Base-by-base conservation (phyloP, 306 rosid genomes). In the Notholithocarpus densiflorus region DNA sequence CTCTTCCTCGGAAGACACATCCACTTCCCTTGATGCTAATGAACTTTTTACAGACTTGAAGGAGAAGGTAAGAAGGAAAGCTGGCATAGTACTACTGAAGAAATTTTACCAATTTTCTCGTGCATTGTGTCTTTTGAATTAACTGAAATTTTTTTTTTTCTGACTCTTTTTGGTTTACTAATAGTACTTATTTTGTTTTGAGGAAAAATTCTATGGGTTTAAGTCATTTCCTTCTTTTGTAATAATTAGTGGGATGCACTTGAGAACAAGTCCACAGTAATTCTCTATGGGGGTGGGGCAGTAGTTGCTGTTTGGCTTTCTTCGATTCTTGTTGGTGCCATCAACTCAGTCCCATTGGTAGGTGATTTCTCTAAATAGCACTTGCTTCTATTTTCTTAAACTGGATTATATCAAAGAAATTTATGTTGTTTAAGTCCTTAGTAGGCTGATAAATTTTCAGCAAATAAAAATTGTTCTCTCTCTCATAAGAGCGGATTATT, bases 271-370 rank as follows among this genome's bases (percentile, higher is more conserved):
- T 86, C 98, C 64, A 96, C 99, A 1, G 97, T 96, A 55, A 77
- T 96, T 83, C 55, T 96, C 31, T 96, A 93, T 75, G 99, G 99
- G 45, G 99, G 99, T 48, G 99, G 99, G 19, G 98, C 96, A 27
- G 52, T 90, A 19, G 93, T 96, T 51, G 88, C 90, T 37, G 89
- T 96, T 68, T 96, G 99, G 99, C 87, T 96, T 71, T 96, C 99
- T 75, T 89, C 99, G 10, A 91, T 78, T 66, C 40, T 96, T 68
- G 97, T 96, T 53, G 79, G 92, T 68, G 99, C 99, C 78, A 61
- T 96, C 89, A 96, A 96, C 87, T 91, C 99, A 17, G 96, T 96
- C 73, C 99, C 99, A 69, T 84, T 96, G 92, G 99, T 96, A 88
- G 83, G 82, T 62, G 68, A 43, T 73, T 74, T 74, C 20, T 40